Base-by-base conservation (phyloP, 2,329 filamentous ascomycete genomes). In the Colletotrichum nymphaeae region DNA sequence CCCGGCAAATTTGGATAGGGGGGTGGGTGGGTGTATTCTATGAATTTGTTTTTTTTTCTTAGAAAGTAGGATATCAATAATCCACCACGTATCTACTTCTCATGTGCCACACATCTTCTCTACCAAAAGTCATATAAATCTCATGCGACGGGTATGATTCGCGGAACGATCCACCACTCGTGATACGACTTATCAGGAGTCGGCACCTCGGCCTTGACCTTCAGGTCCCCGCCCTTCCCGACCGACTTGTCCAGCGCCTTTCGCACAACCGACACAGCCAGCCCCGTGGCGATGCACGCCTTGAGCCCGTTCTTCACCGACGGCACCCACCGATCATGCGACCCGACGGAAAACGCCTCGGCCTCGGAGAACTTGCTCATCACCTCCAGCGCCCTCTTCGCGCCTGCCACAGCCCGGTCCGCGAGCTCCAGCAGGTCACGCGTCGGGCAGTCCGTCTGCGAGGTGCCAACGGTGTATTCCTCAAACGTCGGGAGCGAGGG, bases 281-380 rank as follows among this genome's bases (percentile, higher is more conserved):
- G 88, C 6, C 90, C 90, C 1, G 92, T 87, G 9, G 90, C 91
- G 74, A 95, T 95, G 76, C 91, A 93, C n/a, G 93, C 90, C 78
- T 91, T 91, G 77, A 93, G 85, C 11, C 88, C 88, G 73, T 89
- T 87, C 80, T 90, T 92, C 12, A 89, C 84, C 26, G 89, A 86
- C 26, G 83, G 84, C 22, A 88, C 79, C 92, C 93, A 95, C 68
- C 90, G 87, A 12, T 88, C 88, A 76, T 93, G 88, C 57, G 87
- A 88, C 11, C 88, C 87, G 35, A 86, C 84, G 11, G 86, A 87
- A 74, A 91, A 92, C 1, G 88, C 86, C 46, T 89, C 88, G 67
- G 84, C 79, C 14, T 86, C 84, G 5, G 83, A 80, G 72, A 91
- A 81, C 78, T 86, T 89, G 75, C 84, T 86, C 56, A 92, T 78